Evolutionary conservation across 352 stramenopile species (phyloP).

Genomic region (Phytophthora kernoviae): DNA sequence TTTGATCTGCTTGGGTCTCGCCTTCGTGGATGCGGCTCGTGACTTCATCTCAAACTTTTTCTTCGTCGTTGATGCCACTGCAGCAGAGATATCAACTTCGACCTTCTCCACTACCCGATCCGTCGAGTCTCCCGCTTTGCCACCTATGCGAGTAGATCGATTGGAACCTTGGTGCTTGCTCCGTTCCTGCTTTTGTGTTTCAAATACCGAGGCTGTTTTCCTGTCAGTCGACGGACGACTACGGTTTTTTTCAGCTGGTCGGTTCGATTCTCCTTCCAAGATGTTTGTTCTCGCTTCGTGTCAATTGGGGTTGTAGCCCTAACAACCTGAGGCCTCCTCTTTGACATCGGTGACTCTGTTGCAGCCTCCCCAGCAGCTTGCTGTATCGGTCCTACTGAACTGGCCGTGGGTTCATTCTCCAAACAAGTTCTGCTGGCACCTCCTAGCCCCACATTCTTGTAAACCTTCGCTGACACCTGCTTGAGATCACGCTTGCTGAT

Average conservation of each 20-base stretch:
- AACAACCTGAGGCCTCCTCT: slow-evolving; percentile 9
- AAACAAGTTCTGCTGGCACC: not conserved
- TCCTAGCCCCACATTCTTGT: too few relatives aligned
- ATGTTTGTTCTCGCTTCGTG: slow-evolving; percentile 13
- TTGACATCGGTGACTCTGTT: slow-evolving; percentile 14
- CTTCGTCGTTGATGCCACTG: not conserved
- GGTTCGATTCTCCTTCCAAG: slow-evolving; percentile 2
- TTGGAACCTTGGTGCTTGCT: slow-evolving; percentile 2
- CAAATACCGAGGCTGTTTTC: slow-evolving; percentile 7
- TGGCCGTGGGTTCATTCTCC: not conserved
- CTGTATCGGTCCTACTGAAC: slow-evolving; percentile 4
- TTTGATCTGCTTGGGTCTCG: slow-evolving; percentile 23
- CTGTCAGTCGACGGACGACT: not conserved
- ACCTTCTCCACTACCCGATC: slow-evolving; percentile 8
- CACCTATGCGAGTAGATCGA: not conserved
- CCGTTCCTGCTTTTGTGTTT: slow-evolving; percentile 4
- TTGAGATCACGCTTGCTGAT: too few relatives aligned
- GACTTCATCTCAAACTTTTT: not conserved
- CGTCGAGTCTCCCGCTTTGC: not conserved
- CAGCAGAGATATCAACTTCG: not conserved
- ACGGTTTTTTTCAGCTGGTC: not conserved
- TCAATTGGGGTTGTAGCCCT: slow-evolving; percentile 7
- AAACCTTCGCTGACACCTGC: not conserved
- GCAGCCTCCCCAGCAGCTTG: slow-evolving; percentile 30
- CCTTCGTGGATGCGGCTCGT: slow-evolving; percentile 4